Base-by-base conservation (phyloP, 2,329 filamentous ascomycete species). In the Arthrocladium fulminans region DNA sequence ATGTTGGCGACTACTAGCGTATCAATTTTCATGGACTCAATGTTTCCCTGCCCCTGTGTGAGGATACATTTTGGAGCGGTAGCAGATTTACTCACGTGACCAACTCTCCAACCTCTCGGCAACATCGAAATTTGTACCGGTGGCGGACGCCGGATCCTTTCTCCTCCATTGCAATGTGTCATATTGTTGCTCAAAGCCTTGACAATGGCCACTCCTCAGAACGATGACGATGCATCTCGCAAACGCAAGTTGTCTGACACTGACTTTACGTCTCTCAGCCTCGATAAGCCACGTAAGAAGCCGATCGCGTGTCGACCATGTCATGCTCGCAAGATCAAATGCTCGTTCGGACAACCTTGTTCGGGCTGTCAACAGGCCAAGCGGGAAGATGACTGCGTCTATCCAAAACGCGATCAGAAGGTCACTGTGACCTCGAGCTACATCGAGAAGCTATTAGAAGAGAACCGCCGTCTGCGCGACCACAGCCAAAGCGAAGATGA, bases 281-380 rank as follows among this genome's bases (percentile, higher is more conserved):
- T 38, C 22, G 43, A 37, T 22, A 46, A 35, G 29, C 43, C 43
- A 29, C 43, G 43, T 8, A 46, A 37, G 20, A 46, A 46, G 30
- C 43, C 43, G 13, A 46, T 46, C n/a, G 43, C 43, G 8, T 46
- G 43, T 40, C 65, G 68, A 52, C 58, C 68, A 51, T 73, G 70
- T 43, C 70, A 73, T 57, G 53, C 61, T 0, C 69, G 71, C 24
- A 73, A 73, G 51, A 70, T 72, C 22, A 72, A 70, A 52, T 73
- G 70, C 48, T 72, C 70, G 0, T 70, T 70, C 1, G 64, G 66
- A 2, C 61, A 64, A 20, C 70, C 70, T 1, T 73, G 70, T 48
- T 59, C 56, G 27, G 66, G 69, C 32, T 73, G 70, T 47, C 58
- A 59, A 32, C 53, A 60, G 5, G 65, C 68, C 0, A 66, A 65